Evolutionary conservation across 1,139 yeast species (phyloP), one percentile per base, ranked within the genome.

Genomic region (Candida tropicalis): DNA sequence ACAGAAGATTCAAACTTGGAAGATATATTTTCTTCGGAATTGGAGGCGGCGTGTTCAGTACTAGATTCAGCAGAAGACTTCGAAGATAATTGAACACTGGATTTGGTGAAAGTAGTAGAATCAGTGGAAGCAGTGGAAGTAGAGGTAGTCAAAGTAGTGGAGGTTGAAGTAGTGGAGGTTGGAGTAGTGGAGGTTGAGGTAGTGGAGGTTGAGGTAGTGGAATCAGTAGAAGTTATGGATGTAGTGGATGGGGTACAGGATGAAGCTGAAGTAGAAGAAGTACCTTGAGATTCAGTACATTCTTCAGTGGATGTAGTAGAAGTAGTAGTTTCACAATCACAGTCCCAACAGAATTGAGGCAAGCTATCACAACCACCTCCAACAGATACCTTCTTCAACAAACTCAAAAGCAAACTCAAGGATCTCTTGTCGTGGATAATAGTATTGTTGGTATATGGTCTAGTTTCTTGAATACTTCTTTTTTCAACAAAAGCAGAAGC

Each of bases 271-370:
- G n/a, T n/a, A n/a, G 20, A 7, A 8, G 27, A 10, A 15, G 28
- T 3, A 17, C 25, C 25, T 32, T 20, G 16, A 32, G 23, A 32
- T 12, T 20, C 16, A 9, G 26, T 32, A 20, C 35, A 32, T 25
- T 12, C 35, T 18, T 25, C 18, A 23, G 39, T 11, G 41, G 20
- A 17, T n/a, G n/a, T n/a, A n/a, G n/a, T n/a, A n/a, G 29, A 9
- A 31, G 34, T n/a, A 11, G 40, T 8, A 20, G 38, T 26, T 3
- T 32, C 41, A 43, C 49, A 45, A 1, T 40, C 43, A 40, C 46
- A 43, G 12, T 46, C 49, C 44, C 46, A 46, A 39, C 49, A 46
- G 31, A 39, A 38, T 42, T 46, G 49, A 26, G 43, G 42, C 22
- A 43, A 34, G 18, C 33, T 31, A 25, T 27, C 13, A 26, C 40